These are phyloP conservation scores for Cladorrhinum samala DNA, from an alignment of 495 filamentous ascomycete genomes.

Conservation along the genomic window DNA sequence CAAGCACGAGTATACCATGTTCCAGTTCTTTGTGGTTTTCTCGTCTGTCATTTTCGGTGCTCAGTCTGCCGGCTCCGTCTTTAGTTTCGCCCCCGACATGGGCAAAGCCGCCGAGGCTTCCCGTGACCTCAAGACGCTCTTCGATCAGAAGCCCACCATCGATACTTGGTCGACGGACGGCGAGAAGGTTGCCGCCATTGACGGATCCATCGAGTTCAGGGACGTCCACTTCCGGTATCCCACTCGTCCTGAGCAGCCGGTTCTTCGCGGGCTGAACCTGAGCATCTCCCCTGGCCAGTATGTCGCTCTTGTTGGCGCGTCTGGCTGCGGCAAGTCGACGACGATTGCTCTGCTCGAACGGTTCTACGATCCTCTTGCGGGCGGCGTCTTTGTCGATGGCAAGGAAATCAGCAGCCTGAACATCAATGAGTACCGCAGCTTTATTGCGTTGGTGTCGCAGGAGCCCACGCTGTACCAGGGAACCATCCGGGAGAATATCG, in stretches of 20 bases:
- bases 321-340: constrained; percentile 71
- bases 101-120: constrained; percentile 32
- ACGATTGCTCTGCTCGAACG: constrained; percentile 62
- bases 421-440: constrained; percentile 49
- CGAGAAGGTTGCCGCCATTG: constrained; percentile 45
- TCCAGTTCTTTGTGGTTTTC: constrained; percentile 85
- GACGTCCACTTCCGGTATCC: constrained; percentile 60
- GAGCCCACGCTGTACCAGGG: constrained; percentile 54
- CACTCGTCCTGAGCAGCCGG: constrained; percentile 48
- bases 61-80: constrained; percentile 35
- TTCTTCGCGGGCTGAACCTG: constrained; percentile 51
- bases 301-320: constrained; percentile 65
- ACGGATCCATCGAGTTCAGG: constrained; percentile 51
- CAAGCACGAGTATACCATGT: constrained; percentile 60
- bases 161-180: constrained; percentile 70
- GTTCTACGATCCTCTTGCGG: constrained; percentile 58
- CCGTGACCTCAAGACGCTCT: constrained; percentile 32
- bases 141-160: constrained; percentile 31
- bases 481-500: constrained; percentile 57
- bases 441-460: constrained; percentile 59
- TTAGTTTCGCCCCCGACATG: constrained; percentile 36
- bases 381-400: constrained; percentile 53
- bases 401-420: constrained; percentile 44
- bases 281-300: constrained; percentile 61
- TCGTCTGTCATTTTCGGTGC: constrained; percentile 38